phyloP scores from a whole-genome alignment of 176 grass and related monocot species.

The Urochloa ruziziensis region DNA sequence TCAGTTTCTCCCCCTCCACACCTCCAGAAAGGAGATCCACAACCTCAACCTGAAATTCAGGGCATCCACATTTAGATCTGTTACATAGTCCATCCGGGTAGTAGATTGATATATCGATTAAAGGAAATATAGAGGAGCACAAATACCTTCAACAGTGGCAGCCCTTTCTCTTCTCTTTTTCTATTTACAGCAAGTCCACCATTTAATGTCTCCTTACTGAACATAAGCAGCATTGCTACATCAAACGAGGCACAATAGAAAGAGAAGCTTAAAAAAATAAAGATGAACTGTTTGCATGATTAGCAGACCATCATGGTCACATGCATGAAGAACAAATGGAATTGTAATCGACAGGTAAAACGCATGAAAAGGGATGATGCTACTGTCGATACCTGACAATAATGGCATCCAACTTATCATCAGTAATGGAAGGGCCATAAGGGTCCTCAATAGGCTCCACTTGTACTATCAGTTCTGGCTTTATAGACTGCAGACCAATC shows the following conservation, averaged over 20 bases:
- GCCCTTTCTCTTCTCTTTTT: constrained; percentile 59
- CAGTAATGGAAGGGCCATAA: constrained; percentile 64
- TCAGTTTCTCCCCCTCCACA: constrained; percentile 44
- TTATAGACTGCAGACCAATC: constrained; percentile 44
- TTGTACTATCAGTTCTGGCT: constrained; percentile 58
- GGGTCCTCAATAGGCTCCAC: constrained; percentile 71
- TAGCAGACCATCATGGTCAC: neutral
- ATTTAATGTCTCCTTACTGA: constrained; percentile 59
- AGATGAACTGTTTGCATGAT: constrained; percentile 18
- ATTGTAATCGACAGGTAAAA: constrained; percentile 5
- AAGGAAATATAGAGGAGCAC: constrained; percentile 7
- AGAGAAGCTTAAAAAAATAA: neutral
- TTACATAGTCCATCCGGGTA: neutral
- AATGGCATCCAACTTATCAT: constrained; percentile 65
- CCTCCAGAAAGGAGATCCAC: constrained; percentile 64
- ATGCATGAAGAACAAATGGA: constrained; percentile 22
- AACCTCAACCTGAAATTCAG: constrained; percentile 57
- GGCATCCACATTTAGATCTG: neutral
- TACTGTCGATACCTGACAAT: constrained; percentile 55
- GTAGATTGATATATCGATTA: neutral
- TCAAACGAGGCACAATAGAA: constrained; percentile 13
- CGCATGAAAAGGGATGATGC: neutral
- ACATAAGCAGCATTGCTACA: constrained; percentile 19
- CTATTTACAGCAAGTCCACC: constrained; percentile 57
- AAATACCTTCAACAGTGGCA: constrained; percentile 53